phyloP scores from a whole-genome alignment of 495 filamentous ascomycete genomes.

The Aspergillus wentii region DNA sequence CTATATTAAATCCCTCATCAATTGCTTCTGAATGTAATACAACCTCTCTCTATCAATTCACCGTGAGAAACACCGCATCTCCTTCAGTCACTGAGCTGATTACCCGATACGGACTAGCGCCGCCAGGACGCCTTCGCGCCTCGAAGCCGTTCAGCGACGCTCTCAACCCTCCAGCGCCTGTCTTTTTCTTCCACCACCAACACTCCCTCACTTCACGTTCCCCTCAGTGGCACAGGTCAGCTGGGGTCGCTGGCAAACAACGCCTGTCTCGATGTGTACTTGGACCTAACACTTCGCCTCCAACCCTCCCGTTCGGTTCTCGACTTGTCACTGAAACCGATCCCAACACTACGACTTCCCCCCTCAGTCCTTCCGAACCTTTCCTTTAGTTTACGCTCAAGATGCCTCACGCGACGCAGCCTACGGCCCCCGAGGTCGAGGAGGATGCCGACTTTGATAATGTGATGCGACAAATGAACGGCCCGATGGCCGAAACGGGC shows the following conservation, averaged over 20 bases:
- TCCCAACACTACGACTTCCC: neutral
- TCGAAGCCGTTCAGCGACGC: neutral
- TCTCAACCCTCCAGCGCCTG: constrained; percentile 3
- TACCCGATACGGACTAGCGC: constrained; percentile 18
- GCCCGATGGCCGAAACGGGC: constrained; percentile 26
- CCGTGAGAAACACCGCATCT: no score
- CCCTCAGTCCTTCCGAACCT: neutral
- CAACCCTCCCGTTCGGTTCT: neutral
- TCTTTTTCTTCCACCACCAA: constrained; percentile 1
- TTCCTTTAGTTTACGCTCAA: constrained; percentile 3
- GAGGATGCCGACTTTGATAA: constrained; percentile 45
- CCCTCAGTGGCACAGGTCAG: neutral
- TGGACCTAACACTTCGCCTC: neutral
- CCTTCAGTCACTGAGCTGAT: no score
- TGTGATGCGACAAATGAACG: constrained; percentile 47
- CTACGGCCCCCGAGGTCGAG: constrained; percentile 23
- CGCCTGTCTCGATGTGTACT: constrained; percentile 3
- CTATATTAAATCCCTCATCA: no score
- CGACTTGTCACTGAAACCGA: neutral
- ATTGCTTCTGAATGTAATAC: no score
- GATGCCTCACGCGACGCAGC: constrained; percentile 48
- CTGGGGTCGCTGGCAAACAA: neutral
- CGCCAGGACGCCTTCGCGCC: neutral
- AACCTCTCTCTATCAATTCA: no score
- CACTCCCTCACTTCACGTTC: constrained; percentile 1